A percentile compares a stretch with the other conserved stretches of the same genome.
Evolutionary conservation across 352 stramenopile genomes (phyloP).

Genomic region (Pilasporangium apinafurcum): DNA sequence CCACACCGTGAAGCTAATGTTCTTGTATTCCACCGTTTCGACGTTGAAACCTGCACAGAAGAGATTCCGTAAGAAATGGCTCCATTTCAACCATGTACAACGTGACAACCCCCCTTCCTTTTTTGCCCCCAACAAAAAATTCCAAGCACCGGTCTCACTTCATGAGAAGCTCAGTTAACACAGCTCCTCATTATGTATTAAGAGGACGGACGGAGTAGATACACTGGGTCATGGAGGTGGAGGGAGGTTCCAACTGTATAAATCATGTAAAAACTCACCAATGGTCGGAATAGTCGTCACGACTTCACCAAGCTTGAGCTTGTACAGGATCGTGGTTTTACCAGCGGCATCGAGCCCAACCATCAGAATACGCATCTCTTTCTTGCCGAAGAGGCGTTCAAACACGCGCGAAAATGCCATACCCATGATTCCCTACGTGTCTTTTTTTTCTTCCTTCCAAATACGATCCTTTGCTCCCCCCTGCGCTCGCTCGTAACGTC

Average conservation of each 20-base stretch:
- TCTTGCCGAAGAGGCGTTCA: conserved; percentile 97
- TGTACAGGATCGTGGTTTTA: conserved; percentile 99
- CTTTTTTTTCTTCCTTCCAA: conserved; percentile 4
- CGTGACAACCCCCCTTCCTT: neutral
- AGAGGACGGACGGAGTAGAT: too few species aligned
- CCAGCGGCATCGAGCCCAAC: conserved; percentile 98
- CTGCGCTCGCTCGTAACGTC: conserved; percentile 10
- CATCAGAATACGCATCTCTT: conserved; percentile 99
- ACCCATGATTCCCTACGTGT: conserved; percentile 86
- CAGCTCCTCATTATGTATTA: too few species aligned
- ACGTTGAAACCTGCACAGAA: conserved; percentile 94
- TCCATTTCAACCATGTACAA: conserved; percentile 31
- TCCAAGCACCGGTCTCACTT: neutral
- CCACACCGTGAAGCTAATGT: conserved; percentile 98
- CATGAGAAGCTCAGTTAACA: too few species aligned
- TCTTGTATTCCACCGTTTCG: conserved; percentile 99
- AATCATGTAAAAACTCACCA: too few species aligned
- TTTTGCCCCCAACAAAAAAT: neutral
- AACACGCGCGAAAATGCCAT: conserved; percentile 97
- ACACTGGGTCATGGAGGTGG: too few species aligned
- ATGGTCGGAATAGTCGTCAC: conserved; percentile 98
- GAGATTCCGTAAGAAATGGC: neutral
- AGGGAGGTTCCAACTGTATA: too few species aligned
- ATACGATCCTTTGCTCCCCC: conserved; percentile 16
- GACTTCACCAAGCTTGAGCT: conserved; percentile 89